phyloP scores from a whole-genome alignment of 352 stramenopile species.

The Peronospora destructor region DNA sequence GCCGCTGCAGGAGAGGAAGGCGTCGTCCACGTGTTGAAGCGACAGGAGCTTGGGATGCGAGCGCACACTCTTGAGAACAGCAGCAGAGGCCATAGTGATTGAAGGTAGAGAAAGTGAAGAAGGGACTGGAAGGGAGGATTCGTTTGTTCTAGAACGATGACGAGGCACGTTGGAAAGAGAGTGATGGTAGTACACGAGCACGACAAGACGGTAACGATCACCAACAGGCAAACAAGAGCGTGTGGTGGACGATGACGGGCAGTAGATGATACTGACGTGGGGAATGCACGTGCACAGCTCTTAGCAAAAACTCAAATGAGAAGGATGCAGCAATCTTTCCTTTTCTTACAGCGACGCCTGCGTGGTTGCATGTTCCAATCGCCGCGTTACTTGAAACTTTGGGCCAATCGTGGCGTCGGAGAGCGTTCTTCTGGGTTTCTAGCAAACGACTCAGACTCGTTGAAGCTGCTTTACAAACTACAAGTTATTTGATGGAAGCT shows the following conservation, averaged over 20 bases:
- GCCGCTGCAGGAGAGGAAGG: conserved; percentile 24
- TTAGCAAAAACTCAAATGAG: conserved; percentile 70
- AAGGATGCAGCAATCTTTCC: conserved; percentile 32
- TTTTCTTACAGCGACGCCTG: conserved; percentile 25
- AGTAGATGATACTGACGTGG: background rate
- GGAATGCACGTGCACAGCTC: conserved; percentile 35
- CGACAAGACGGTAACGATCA: conserved; percentile 22
- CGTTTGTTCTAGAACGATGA: conserved; percentile 30
- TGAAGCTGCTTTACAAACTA: conserved; percentile 20
- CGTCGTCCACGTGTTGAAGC: conserved; percentile 38
- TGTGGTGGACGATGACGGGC: background rate
- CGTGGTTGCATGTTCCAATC: conserved; percentile 20
- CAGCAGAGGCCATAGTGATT: conserved; percentile 36
- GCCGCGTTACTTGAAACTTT: conserved; percentile 12
- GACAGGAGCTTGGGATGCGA: conserved; percentile 44
- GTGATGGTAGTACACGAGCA: conserved; percentile 33
- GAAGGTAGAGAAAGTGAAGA: conserved; percentile 2
- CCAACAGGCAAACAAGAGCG: conserved; percentile 1
- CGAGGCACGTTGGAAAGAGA: conserved; percentile 19
- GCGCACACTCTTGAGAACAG: conserved; percentile 28
- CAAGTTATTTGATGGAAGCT: conserved; percentile 17
- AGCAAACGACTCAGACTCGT: conserved; percentile 10
- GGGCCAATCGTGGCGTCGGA: conserved; percentile 21
- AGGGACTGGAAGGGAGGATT: conserved; percentile 14
- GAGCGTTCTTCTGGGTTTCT: conserved; percentile 26